Evolutionary conservation across 1,284 basidiomycete genomes (phyloP), one percentile per base, ranked within the genome.

Genomic region (Tilletiopsis washingtonensis): DNA sequence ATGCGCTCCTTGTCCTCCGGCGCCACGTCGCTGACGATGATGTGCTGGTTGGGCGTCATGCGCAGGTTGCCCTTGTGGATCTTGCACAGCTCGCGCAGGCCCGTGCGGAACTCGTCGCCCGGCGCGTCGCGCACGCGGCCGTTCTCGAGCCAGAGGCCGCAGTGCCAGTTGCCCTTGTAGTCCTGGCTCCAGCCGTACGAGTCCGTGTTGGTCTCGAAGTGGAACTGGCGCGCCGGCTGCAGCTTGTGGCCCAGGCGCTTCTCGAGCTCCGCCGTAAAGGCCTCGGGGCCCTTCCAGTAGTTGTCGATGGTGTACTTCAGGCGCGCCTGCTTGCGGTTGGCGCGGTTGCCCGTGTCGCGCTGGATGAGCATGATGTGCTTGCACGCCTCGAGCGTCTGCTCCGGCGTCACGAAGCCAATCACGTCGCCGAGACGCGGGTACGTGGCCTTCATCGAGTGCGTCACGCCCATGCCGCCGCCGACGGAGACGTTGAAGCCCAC

Each of bases 401-500:
- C 89, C 14, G 83, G 78, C 1, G 84, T 87, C 66, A 90, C 89
- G 78, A 96, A 99, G 48, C 93, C 94, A 59, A 99, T 82, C 24
- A 96, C 78, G 66, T 84, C 84, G 43, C 83, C 91, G 38, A 86
- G 76, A 56, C 94, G 84, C 40, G 94, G 94, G 75, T 98, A 98
- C 0, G 93, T 99, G 79, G 93, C 91, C 80, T 97, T 98, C 81
- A 90, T 94, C 46, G 88, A 90, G 73, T 98, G 91, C 0, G 93
- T 97, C 41, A 98, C 93, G 76, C 93, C 93, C 93, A 99, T 99
- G 52, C 93, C 94, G 70, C 93, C 93, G 64, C 93, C 75, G 15
- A 76, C 64, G 4, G 66, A 56, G 36, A 76, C 60, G 65, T 77
- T 76, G 69, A 76, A 76, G 32, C 76, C 76, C 21, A 67, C 60